Evolutionary conservation across 2,329 filamentous ascomycete species (phyloP), one percentile per base, ranked within the genome.

Genomic region (Aspergillus pseudotamarii): DNA sequence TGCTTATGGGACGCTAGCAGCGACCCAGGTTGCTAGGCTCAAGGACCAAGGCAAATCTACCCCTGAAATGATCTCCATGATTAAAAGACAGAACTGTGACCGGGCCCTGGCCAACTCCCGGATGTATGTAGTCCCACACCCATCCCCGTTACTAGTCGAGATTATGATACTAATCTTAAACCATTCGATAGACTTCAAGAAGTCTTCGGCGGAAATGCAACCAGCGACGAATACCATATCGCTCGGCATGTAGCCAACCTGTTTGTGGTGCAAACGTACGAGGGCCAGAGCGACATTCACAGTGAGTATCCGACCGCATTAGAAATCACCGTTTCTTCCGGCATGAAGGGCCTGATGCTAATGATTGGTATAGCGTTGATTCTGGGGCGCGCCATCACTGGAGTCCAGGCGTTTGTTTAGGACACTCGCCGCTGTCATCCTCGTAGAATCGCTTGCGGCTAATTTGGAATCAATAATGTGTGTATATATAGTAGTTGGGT

Each of bases 61-160:
- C 3, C 94, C 95, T 8, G 95, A 99, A 82, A 98, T 98, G 94
- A 96, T 99, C 73, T 89, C 86, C 10, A 90, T 99, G 92, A 89
- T 98, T 76, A 99, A 99, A 86, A 86, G 95, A 69, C 94, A 98
- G 82, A 99, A 99, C 80, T 99, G 95, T 79, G 95, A 99, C 79
- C 84, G 90, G 58, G 95, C 95, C 19, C 82, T 99, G 72, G 82
- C 86, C 34, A 93, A 94, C 69, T 89, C 93, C 23, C 86, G 95
- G 68, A 82, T 85, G 75, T 86, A 80, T 73, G 85, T 79, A 64
- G 58, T 26, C n/a, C 12, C 53, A 57, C 21, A n/a, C 23, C n/a
- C 32, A 26, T n/a, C 10, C 8, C 14, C 46, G 4, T 26, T 14
- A 8, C 50, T 14, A 14, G 14, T 32, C 57, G 12, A 26, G 21